Conservation (phyloP, 805 yeast genomes). For the Kluyveromyces nonfermentans region DNA sequence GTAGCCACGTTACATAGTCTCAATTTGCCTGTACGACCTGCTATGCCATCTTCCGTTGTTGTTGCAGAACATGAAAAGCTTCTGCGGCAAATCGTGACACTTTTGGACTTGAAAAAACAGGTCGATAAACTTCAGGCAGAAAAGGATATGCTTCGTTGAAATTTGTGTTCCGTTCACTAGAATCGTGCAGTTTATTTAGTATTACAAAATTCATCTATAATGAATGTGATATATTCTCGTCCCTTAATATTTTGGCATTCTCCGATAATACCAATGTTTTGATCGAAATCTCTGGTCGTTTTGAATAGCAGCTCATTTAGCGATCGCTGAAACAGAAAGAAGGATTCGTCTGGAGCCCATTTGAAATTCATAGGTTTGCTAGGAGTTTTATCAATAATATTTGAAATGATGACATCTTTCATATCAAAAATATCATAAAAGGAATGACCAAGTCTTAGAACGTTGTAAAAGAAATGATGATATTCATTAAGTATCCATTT, state of each 20-base stretch:
- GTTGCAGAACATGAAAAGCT: slow-evolving; percentile 70
- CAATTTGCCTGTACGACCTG: slow-evolving; percentile 71
- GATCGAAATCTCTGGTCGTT: neutral
- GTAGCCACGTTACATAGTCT: slow-evolving; percentile 61
- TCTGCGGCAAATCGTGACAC: slow-evolving; percentile 54
- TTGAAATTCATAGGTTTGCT: neutral
- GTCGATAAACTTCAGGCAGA: slow-evolving; percentile 84
- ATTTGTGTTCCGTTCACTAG: neutral
- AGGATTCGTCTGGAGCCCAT: neutral
- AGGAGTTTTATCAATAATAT: neutral
- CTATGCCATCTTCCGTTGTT: slow-evolving; percentile 76
- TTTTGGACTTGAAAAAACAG: slow-evolving; percentile 78
- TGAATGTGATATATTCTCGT: neutral
- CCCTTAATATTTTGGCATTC: neutral
- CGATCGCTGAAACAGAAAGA: neutral
- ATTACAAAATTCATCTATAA: neutral
- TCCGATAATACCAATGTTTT: neutral
- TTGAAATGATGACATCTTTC: neutral
- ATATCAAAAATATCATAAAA: slow-evolving; percentile 10
- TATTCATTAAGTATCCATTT: slow-evolving; percentile 6
- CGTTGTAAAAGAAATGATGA: slow-evolving; percentile 2
- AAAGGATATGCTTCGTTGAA: slow-evolving; percentile 36
- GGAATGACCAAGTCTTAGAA: slow-evolving; percentile 15
- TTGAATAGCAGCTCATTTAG: neutral
- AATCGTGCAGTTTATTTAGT: neutral